Evolutionary conservation across 2,329 filamentous ascomycete genomes (phyloP).

Genomic region (Xylariales sp.): DNA sequence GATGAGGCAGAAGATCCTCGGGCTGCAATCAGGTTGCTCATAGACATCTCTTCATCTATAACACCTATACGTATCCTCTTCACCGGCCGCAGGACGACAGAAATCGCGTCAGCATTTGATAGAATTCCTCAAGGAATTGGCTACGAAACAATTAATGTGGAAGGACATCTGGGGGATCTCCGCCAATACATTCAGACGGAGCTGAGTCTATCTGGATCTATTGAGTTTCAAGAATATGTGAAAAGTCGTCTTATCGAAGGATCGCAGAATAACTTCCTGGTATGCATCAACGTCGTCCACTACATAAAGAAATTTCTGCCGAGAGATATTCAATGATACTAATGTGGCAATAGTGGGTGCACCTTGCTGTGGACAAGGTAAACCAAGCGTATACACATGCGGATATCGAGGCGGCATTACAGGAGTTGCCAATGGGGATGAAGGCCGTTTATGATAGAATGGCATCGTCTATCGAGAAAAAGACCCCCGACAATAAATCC

Average conservation of each 20-base stretch:
- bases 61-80: too few species aligned
- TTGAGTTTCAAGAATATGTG: neutral
- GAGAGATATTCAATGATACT: too few species aligned
- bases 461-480: too few species aligned
- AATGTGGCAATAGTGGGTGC: slow-evolving; percentile 14
- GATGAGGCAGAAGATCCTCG: slow-evolving; percentile 14
- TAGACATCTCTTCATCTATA: too few species aligned
- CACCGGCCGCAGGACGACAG: too few species aligned
- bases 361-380: slow-evolving; percentile 20
- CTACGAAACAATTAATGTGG: too few species aligned
- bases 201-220: neutral
- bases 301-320: too few species aligned
- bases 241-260: neutral
- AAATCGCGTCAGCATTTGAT: too few species aligned
- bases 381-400: slow-evolving; percentile 13
- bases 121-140: too few species aligned
- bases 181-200: neutral
- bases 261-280: neutral
- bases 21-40: slow-evolving; percentile 21
- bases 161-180: neutral
- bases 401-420: slow-evolving; percentile 16
- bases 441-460: slow-evolving; percentile 22
- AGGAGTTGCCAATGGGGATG: slow-evolving; percentile 22
- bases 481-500: too few species aligned
- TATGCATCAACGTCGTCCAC: neutral